Evolutionary conservation across 1,284 basidiomycete genomes (phyloP), one percentile per base, ranked within the genome.

Genomic region (Mycosarcoma maydis): DNA sequence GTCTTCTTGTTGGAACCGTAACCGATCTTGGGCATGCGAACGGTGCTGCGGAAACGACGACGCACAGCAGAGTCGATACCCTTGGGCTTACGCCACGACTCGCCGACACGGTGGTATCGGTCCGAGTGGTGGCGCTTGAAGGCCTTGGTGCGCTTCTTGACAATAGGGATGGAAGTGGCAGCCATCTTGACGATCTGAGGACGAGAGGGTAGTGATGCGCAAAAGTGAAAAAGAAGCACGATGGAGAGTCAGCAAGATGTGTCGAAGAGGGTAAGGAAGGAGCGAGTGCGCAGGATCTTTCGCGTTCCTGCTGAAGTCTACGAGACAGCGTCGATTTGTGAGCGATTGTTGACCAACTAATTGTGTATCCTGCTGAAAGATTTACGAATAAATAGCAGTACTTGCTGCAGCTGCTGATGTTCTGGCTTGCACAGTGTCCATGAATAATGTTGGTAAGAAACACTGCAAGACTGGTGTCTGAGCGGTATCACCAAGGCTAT

Each of bases 1-100:
- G 80, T 81, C 80, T 81, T 81, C 77, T 81, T 81, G 80, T 81
- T 81, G 55, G 75, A 78, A 52, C 80, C 80, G 76, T 78, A 81
- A 53, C 80, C 80, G 47, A 81, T 81, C 73, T 78, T 80, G 70
- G 77, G 77, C 77, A 79, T 79, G 55, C 75, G 60, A 30, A 67
- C 58, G 20, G 58, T 66, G 52, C 79, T 70, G 61, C 70, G 73
- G 80, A 81, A 81, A 53, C 80, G 78, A 50, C 80, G 68, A 36
- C 80, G 80, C 40, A 80, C 71, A 48, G 62, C 62, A 36, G 64
- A 70, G 78, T 81, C 80, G 60, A 81, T 81, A 80, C 80, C 80
- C 51, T 73, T 76, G 53, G 78, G 78, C 76, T 81, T 80, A 42
- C 80, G 68, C 78, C 78, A 80, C 36, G 72, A 75, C 56, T 71